Evolutionary conservation across 805 yeast genomes (phyloP).

Genomic region (Suhomyces vadensis): DNA sequence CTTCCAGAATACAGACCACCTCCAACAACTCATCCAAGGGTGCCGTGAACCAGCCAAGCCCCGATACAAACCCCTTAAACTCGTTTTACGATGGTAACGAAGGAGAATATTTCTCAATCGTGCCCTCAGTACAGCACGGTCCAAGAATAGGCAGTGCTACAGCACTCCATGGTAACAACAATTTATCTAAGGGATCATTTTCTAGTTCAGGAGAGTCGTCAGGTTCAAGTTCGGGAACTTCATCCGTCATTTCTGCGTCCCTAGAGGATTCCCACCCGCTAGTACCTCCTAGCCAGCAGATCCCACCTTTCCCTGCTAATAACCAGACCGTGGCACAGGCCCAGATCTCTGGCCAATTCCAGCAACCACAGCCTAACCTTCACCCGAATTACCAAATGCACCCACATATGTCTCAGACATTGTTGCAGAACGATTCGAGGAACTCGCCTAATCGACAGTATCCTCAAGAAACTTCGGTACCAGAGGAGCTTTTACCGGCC

Average conservation of each 20-base stretch:
- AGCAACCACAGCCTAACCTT: too few species aligned
- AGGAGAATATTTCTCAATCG: constrained; percentile 5
- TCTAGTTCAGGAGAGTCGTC: not conserved
- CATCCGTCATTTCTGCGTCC: not conserved
- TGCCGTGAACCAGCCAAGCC: constrained; percentile 3
- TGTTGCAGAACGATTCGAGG: too few species aligned
- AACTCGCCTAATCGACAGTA: too few species aligned
- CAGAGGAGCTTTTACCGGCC: too few species aligned
- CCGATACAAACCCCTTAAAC: not conserved
- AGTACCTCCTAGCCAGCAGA: not conserved
- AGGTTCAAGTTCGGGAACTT: not conserved
- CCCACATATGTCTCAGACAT: too few species aligned
- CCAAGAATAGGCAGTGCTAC: not conserved
- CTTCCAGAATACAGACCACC: not conserved
- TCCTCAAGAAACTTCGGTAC: too few species aligned
- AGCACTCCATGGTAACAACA: not conserved
- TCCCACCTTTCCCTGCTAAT: too few species aligned
- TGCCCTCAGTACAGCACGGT: constrained; percentile 5
- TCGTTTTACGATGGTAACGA: not conserved
- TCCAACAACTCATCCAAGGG: not conserved
- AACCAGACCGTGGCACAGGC: too few species aligned
- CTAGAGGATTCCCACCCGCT: not conserved
- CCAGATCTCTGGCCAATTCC: too few species aligned
- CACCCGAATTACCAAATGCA: too few species aligned
- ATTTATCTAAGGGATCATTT: not conserved